phyloP scores from a whole-genome alignment of 2,329 filamentous ascomycete genomes.

The Ramularia endophylla region DNA sequence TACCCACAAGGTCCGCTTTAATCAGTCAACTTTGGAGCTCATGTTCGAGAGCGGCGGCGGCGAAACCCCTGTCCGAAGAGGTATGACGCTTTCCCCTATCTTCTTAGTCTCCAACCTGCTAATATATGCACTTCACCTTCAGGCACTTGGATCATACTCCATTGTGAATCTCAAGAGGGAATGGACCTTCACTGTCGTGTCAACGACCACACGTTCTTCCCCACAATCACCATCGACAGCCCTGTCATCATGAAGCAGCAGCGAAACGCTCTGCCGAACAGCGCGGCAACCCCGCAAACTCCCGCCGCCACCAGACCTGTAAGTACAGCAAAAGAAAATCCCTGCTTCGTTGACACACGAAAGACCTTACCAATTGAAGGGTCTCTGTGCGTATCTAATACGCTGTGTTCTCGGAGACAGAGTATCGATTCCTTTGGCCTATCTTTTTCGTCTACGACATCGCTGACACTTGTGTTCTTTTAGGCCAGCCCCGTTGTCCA shows the following conservation, averaged over 20 bases:
- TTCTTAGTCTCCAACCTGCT: too few relatives aligned
- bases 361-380: too few relatives aligned
- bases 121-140: too few relatives aligned
- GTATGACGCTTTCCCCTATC: too few relatives aligned
- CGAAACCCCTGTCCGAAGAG: too few relatives aligned
- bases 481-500: constrained; percentile 13
- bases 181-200: constrained; percentile 47
- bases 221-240: constrained; percentile 35
- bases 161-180: constrained; percentile 7
- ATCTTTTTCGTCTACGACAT: too few relatives aligned
- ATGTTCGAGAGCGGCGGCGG: constrained; percentile 32
- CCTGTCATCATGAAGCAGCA: constrained; percentile 14
- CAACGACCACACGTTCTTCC: constrained; percentile 39
- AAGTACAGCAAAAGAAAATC: too few relatives aligned
- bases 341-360: too few relatives aligned
- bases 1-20: constrained; percentile 25
- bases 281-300: constrained; percentile 5
- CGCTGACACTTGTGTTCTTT: too few relatives aligned
- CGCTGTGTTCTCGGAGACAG: too few relatives aligned
- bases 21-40: constrained; percentile 37
- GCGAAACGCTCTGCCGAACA: background rate
- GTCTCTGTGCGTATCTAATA: too few relatives aligned
- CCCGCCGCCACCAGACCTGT: constrained; percentile 7
- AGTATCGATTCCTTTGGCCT: too few relatives aligned
- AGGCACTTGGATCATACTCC: constrained; percentile 48